These are phyloP conservation scores for Colletotrichum spaethianum DNA, from an alignment of 2,329 filamentous ascomycete genomes.

Conservation along the genomic window DNA sequence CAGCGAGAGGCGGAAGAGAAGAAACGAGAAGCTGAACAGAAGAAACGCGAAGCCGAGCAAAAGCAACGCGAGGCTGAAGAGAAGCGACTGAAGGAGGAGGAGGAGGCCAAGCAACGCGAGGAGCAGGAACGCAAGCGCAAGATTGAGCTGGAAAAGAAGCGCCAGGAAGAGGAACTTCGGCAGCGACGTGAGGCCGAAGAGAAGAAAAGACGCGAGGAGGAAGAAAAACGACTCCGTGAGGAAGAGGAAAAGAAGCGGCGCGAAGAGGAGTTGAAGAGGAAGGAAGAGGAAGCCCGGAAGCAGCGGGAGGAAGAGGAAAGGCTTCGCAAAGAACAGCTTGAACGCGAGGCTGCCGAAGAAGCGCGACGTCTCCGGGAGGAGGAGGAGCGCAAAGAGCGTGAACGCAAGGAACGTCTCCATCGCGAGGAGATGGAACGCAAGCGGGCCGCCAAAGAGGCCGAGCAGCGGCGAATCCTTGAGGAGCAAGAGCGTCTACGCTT, in stretches of 20 bases:
- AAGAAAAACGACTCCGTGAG: slow-evolving; percentile 50
- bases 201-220: slow-evolving; percentile 48
- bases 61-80: slow-evolving; percentile 56
- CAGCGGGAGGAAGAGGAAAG: slow-evolving; percentile 64
- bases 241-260: slow-evolving; percentile 54
- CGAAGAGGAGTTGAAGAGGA: slow-evolving; percentile 55
- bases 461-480: slow-evolving; percentile 64
- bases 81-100: slow-evolving; percentile 50
- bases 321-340: slow-evolving; percentile 58
- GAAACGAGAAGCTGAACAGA: slow-evolving; percentile 42
- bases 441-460: slow-evolving; percentile 65
- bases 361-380: slow-evolving; percentile 66
- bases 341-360: slow-evolving; percentile 64
- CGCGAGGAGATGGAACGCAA: slow-evolving; percentile 64
- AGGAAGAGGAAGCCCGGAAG: slow-evolving; percentile 54
- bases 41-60: slow-evolving; percentile 47
- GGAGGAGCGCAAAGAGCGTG: slow-evolving; percentile 65
- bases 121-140: slow-evolving; percentile 51
- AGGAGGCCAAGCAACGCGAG: slow-evolving; percentile 48
- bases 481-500: slow-evolving; percentile 69
- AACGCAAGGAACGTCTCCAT: slow-evolving; percentile 60
- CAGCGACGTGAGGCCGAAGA: slow-evolving; percentile 45
- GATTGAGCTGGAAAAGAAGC: slow-evolving; percentile 45
- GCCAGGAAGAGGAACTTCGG: slow-evolving; percentile 43
- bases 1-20: slow-evolving; percentile 41